Conservation (phyloP, 495 filamentous ascomycete species). For the Penicilliopsis zonata region DNA sequence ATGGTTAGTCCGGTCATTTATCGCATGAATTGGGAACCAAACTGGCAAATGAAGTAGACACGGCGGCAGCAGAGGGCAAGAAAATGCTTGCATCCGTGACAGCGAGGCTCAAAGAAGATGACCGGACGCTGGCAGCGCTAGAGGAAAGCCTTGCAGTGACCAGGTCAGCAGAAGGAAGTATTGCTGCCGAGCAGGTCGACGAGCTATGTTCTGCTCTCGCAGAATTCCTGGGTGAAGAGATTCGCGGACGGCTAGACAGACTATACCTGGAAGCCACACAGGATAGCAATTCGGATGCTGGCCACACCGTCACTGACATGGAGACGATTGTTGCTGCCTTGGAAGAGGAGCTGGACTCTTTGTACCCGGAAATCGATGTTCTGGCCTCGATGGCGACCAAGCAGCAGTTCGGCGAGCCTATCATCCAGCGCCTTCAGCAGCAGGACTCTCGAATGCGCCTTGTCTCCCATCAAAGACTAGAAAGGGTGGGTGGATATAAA, state of each 20-base stretch:
- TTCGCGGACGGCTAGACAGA: conserved; percentile 32
- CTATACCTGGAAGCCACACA: conserved; percentile 25
- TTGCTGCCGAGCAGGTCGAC: conserved; percentile 13
- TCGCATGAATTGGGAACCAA: conserved; percentile 17
- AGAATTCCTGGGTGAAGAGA: conserved; percentile 23
- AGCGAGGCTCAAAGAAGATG: conserved; percentile 26
- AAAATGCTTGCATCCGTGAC: conserved; percentile 22
- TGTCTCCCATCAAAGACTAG: conserved; percentile 19
- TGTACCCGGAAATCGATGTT: conserved; percentile 50
- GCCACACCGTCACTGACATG: neutral
- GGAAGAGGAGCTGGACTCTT: conserved; percentile 46
- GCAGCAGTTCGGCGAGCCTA: conserved; percentile 47
- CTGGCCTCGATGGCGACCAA: conserved; percentile 50
- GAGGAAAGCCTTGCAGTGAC: conserved; percentile 17
- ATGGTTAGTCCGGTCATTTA: conserved; percentile 26
- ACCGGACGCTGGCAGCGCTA: conserved; percentile 17
- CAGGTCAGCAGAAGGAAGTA: conserved; percentile 18
- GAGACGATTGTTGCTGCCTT: conserved; percentile 20
- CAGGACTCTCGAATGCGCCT: conserved; percentile 19
- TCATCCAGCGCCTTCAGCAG: conserved; percentile 29
- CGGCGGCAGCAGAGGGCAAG: conserved; percentile 19
- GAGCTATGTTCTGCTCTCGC: conserved; percentile 18
- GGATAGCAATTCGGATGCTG: neutral
- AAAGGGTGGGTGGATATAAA: conserved; percentile 26
- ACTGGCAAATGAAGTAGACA: conserved; percentile 21